Evolutionary conservation across 768 basidiomycete species (phyloP).

Genomic region (Lactifluus piperatus): DNA sequence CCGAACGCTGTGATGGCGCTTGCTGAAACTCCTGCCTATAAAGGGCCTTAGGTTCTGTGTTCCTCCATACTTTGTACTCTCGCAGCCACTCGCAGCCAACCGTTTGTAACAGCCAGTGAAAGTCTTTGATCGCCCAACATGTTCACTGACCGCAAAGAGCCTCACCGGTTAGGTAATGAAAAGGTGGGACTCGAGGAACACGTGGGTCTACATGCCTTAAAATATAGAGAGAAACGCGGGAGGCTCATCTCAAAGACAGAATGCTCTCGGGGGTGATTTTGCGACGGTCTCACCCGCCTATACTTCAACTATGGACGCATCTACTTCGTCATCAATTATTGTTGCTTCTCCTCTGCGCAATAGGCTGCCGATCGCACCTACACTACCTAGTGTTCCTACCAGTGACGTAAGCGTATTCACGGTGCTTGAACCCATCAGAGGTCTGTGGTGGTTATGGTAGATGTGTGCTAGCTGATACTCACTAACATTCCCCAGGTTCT

Average conservation of each 20-base stretch:
- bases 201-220: neutral
- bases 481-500: constrained; percentile 5
- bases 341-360: neutral
- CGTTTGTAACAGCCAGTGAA: neutral
- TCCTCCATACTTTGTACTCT: neutral
- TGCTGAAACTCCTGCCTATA: neutral
- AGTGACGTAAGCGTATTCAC: constrained; percentile 6
- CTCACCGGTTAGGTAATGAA: neutral
- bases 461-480: neutral
- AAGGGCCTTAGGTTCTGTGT: neutral
- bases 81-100: neutral
- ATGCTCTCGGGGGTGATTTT: neutral
- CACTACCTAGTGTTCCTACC: neutral
- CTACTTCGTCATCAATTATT: neutral
- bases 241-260: neutral
- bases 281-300: neutral
- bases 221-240: too few relatives aligned
- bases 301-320: neutral
- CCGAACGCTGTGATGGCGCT: neutral
- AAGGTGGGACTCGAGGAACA: neutral
- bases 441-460: neutral
- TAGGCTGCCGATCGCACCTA: neutral
- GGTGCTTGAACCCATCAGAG: constrained; percentile 6
- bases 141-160: neutral
- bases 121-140: neutral